These are phyloP conservation scores for Nematocida sp. DNA, from an alignment of 371 early-diverging fungal species.

Conservation along the genomic window DNA sequence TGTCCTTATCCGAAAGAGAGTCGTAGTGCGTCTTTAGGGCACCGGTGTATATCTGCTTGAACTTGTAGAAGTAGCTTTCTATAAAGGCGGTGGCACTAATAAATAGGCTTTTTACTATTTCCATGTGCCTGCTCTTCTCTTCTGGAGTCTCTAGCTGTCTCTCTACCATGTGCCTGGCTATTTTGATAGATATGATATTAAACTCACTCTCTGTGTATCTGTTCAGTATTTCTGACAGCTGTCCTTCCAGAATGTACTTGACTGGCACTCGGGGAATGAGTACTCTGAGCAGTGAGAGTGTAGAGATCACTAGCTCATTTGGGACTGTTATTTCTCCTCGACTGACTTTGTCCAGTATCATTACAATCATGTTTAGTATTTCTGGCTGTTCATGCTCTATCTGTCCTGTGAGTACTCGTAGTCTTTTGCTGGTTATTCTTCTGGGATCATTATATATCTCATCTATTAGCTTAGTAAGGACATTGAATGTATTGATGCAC, in stretches of 20 bases:
- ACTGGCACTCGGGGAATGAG: constrained; percentile 91
- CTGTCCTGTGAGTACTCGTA: constrained; percentile 77
- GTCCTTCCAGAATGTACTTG: constrained; percentile 86
- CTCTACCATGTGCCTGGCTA: constrained; percentile 71
- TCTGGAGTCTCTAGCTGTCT: constrained; percentile 76
- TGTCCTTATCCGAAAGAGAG: neutral
- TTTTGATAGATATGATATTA: neutral
- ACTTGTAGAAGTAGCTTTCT: constrained; percentile 56
- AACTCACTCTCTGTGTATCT: constrained; percentile 38
- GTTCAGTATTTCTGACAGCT: constrained; percentile 69
- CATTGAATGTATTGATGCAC: constrained; percentile 95
- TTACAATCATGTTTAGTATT: constrained; percentile 84
- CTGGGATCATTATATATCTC: constrained; percentile 92
- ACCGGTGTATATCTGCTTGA: constrained; percentile 41
- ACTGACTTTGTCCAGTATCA: constrained; percentile 73
- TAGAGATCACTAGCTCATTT: constrained; percentile 71
- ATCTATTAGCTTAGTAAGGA: constrained; percentile 79
- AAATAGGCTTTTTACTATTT: constrained; percentile 73
- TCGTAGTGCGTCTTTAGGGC: neutral
- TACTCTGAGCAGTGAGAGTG: constrained; percentile 78
- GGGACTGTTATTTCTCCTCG: constrained; percentile 57
- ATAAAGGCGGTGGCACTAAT: constrained; percentile 66
- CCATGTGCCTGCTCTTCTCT: constrained; percentile 71
- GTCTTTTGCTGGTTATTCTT: constrained; percentile 88
- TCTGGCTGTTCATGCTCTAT: constrained; percentile 86